Base-by-base conservation (phyloP, 352 stramenopile genomes). In the Globisporangium cylindrosporum region DNA sequence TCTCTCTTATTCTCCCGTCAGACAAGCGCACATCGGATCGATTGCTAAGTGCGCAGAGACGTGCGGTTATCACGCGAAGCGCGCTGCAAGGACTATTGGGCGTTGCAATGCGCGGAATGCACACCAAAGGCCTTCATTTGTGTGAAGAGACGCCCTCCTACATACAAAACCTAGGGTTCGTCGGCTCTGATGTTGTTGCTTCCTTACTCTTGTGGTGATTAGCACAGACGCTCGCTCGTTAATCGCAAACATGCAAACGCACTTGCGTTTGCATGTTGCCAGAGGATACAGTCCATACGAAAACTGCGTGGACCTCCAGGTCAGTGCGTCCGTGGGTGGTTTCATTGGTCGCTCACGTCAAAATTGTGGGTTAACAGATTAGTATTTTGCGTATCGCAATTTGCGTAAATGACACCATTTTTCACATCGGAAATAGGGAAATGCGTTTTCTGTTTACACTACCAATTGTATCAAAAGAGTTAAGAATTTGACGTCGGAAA, bases 41-140 rank as follows among this genome's bases (percentile, higher is more conserved):
- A 51, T 22, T 51, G 43, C 18, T 48, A 48, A 48, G 41, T 48
- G 41, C 4, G 41, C 41, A 48, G 41, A 48, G 41, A 48, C 41
- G 41, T n/a, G 41, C 41, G 15, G 5, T n/a, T 15, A n/a, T 48
- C 14, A 48, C 41, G 8, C 4, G 14, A 48, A 51, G 18, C 38
- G 18, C 15, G 15, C 41, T 49, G 41, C 38, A 32, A 2, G 27
- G 27, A 3, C 27, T 32, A 32, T 32, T 32, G 27, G 27, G 2
- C 27, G n/a, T 57, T 24, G 49, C 22, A 57, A 57, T 32, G n/a
- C 10, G 22, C n/a, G 49, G 49, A 57, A 57, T 57, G 49, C 49
- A 20, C 25, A 57, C 49, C 49, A 3, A 27, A 9, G 49, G 4
- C 22, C 49, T 57, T 20, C 41, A n/a, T 48, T 4, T 0, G 4